Evolutionary conservation across 768 basidiomycete genomes (phyloP), one percentile per base, ranked within the genome.

Genomic region (Megacollybia marginata): DNA sequence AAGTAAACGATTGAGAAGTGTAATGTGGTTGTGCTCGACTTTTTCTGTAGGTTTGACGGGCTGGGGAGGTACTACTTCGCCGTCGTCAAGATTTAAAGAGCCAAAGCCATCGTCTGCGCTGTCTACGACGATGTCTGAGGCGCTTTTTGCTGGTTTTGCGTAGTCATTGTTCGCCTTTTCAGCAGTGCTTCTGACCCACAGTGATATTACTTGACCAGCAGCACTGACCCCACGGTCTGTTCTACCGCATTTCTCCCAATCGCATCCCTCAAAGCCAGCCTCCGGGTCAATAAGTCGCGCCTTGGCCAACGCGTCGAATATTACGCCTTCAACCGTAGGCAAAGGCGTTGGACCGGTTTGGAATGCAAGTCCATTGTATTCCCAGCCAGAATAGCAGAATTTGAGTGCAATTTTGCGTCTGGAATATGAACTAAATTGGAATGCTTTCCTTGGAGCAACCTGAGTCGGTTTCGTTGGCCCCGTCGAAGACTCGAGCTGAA

Each of bases 151-250:
- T 47, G 34, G 31, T 45, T 10, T 23, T 28, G 23, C 23, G 23
- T 28, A 6, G 23, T 28, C 23, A 28, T 28, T 28, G 9, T 54
- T 48, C 50, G 64, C 50, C n/a, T 53, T 10, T 18, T 59, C 67
- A 42, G 83, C 63, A 9, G 79, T 78, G 64, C 91, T 92, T 51
- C 93, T 72, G 11, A 96, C 83, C 86, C 90, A 93, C 8, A 99
- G 72, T 46, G 88, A 91, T 46, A 97, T 75, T 19, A 98, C 93
- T 63, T 98, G 95, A 3, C 92, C 93, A 8, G 87, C 88, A 35
- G 87, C 90, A 62, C 92, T 95, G 51, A 99, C 96, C 0, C 95
- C 94, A 16, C 85, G 76, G 73, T 99, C 96, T 23, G 96, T 98
- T 59, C 96, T 69, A 11, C 96, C 95, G 65, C 96, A 97, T 55